Evolutionary conservation across 352 stramenopile genomes (phyloP).

Genomic region (Elongisporangium undulatum): DNA sequence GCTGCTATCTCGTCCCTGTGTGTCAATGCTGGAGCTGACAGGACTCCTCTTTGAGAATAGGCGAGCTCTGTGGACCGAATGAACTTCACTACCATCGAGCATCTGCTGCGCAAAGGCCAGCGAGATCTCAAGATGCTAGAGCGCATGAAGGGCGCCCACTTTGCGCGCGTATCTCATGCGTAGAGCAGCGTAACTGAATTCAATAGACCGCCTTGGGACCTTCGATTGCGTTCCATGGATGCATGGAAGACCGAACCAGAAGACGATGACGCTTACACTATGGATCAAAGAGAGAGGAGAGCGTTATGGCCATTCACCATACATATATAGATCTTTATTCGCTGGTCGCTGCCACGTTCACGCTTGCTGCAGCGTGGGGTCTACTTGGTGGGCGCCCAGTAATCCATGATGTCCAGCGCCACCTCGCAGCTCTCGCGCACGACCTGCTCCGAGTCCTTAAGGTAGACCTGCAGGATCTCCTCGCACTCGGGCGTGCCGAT

Average conservation of each 20-base stretch:
- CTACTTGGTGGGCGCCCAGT: slow-evolving; percentile 83
- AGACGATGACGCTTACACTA: too few relatives aligned
- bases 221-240: background rate
- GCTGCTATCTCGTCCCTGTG: background rate
- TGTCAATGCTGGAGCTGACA: slow-evolving; percentile 1
- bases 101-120: slow-evolving; percentile 82
- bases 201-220: background rate
- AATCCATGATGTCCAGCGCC: slow-evolving; percentile 96
- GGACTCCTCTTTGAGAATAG: slow-evolving; percentile 12
- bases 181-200: background rate
- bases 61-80: slow-evolving; percentile 49
- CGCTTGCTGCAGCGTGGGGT: background rate
- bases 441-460: slow-evolving; percentile 76
- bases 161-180: slow-evolving; percentile 28
- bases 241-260: too few relatives aligned
- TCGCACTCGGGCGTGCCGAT: slow-evolving; percentile 93
- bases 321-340: background rate
- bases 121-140: slow-evolving; percentile 79
- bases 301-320: background rate
- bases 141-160: slow-evolving; percentile 59
- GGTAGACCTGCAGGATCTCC: slow-evolving; percentile 76
- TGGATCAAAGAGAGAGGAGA: background rate
- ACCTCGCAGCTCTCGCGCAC: slow-evolving; percentile 96
- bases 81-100: slow-evolving; percentile 82
- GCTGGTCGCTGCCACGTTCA: background rate